phyloP scores from a whole-genome alignment of 768 basidiomycete species.

The Sarcomyxa edulis region DNA sequence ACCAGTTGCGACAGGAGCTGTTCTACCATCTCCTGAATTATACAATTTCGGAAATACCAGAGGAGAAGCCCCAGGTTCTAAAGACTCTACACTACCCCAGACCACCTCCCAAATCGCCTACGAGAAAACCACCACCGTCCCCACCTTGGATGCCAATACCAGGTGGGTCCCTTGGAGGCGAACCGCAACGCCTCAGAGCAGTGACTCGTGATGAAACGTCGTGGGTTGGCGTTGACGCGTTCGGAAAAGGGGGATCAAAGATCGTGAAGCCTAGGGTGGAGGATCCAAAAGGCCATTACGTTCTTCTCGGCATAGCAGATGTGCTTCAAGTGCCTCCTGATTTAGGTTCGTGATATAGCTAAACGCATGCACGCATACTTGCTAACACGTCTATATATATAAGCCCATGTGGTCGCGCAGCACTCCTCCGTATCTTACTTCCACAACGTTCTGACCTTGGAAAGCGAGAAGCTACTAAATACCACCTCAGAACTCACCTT shows the following conservation, averaged over 20 bases:
- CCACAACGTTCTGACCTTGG: constrained; percentile 60
- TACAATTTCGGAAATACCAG: constrained; percentile 46
- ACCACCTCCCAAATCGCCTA: constrained; percentile 50
- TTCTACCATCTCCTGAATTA: constrained; percentile 93
- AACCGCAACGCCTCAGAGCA: constrained; percentile 77
- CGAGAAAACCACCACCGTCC: constrained; percentile 61
- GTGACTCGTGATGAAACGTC: constrained; percentile 40
- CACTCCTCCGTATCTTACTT: constrained; percentile 70
- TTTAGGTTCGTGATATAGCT: constrained; percentile 48
- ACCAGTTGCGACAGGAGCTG: constrained; percentile 82
- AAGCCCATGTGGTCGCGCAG: constrained; percentile 59
- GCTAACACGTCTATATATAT: constrained; percentile 8
- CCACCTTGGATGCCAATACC: constrained; percentile 86
- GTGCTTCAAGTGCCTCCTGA: constrained; percentile 73
- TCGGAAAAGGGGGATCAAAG: constrained; percentile 68
- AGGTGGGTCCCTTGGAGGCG: constrained; percentile 73
- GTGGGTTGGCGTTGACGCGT: constrained; percentile 72
- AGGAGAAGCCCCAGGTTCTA: constrained; percentile 34
- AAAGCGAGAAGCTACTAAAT: constrained; percentile 53
- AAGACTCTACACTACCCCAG: constrained; percentile 73
- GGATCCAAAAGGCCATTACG: constrained; percentile 71
- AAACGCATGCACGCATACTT: constrained; percentile 3
- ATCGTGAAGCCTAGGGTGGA: constrained; percentile 52
- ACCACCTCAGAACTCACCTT: constrained; percentile 72
- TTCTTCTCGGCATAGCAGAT: constrained; percentile 66